Evolutionary conservation across 208 protist genomes (phyloP).

Genomic region (Giardia muris): DNA sequence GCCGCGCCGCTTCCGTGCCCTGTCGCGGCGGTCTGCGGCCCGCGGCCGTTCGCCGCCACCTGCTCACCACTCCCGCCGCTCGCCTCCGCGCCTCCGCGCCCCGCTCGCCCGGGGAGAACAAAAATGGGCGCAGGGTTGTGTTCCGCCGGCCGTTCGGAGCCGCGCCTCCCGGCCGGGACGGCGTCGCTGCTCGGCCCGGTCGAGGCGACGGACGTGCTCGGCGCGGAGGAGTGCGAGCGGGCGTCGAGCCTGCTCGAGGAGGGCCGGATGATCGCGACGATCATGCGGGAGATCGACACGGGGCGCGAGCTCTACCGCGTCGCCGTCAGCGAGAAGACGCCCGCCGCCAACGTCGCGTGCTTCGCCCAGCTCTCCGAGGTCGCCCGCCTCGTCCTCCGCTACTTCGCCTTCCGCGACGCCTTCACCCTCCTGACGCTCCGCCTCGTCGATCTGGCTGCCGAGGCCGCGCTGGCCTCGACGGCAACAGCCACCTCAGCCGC

Average conservation of each 20-base stretch:
- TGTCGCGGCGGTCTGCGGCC: too few relatives aligned
- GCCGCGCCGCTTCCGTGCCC: too few relatives aligned
- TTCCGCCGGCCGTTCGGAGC: not conserved
- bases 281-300: not conserved
- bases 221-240: not conserved
- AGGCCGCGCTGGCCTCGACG: too few relatives aligned
- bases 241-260: not conserved
- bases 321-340: not conserved
- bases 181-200: not conserved
- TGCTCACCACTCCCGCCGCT: too few relatives aligned
- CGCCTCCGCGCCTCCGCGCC: too few relatives aligned
- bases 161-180: not conserved
- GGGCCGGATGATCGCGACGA: not conserved
- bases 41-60: too few relatives aligned
- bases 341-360: not conserved
- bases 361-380: not conserved
- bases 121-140: not conserved
- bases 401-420: not conserved
- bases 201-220: not conserved
- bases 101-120: too few relatives aligned
- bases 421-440: too few relatives aligned
- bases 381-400: not conserved
- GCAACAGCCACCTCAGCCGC: too few relatives aligned
- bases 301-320: not conserved
- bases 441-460: too few relatives aligned